Base-by-base conservation (phyloP, 2,329 filamentous ascomycete species). In the Aspergillus transmontanensis region DNA sequence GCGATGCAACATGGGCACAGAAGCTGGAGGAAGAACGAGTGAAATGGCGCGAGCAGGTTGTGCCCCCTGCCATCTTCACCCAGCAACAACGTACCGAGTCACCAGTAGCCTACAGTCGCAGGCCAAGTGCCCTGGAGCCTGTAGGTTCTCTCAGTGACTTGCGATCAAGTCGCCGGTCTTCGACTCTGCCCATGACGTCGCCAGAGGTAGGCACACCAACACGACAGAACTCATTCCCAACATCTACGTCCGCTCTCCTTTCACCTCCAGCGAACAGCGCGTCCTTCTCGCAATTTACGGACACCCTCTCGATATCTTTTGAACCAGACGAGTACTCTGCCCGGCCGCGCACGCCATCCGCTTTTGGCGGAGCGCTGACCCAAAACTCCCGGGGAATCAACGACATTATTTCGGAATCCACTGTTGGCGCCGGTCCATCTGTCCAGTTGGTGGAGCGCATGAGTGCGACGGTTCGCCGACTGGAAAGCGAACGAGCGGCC, bases 361-460 rank as follows among this genome's bases (percentile, higher is more conserved):
- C 76, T 3, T 77, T 74, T 45, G 76, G 75, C 32, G 76, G 75
- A 30, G 72, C 72, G 1, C 75, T 77, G 54, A 76, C 79, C 7
- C 72, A 72, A 36, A 67, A 69, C 57, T 75, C 78, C 6, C 88
- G 89, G 63, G 87, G 90, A 7, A 86, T 91, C 63, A 90, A 93
- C 69, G 94, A 97, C 72, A 90, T 96, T 81, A 86, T 95, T 34
- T 96, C 92, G 2, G 91, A 92, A 7, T 96, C 93, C 0, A 97
- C 94, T 0, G 90, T 93, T 10, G 94, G 90, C 0, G 94, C 94
- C 0, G 95, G 95, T 0, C 95, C 95, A 0, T 94, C 91, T 0
- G 94, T 99, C 1, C 94, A 98, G 78, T 86, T 99, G 0, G 94
- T 99, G 19, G 95, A 98, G 79, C 88, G 94, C 59, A 96, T 99